phyloP scores from a whole-genome alignment of 2,329 filamentous ascomycete genomes.

The Xylariaceae sp. region DNA sequence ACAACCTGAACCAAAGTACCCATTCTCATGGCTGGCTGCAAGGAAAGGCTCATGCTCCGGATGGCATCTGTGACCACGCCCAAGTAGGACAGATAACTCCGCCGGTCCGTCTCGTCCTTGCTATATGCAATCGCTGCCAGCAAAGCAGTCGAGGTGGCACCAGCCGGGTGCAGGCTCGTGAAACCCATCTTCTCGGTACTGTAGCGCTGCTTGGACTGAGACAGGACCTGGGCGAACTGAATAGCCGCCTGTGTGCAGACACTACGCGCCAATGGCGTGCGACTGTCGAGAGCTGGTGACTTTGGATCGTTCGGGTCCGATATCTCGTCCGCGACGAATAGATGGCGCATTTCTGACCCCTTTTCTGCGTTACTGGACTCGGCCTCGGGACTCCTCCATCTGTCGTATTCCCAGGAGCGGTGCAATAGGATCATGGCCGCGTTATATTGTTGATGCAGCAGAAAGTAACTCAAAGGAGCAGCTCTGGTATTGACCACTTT shows the following conservation, averaged over 20 bases:
- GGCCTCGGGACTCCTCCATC: neutral
- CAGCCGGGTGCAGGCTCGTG: conserved; percentile 12
- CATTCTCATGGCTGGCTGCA: conserved; percentile 13
- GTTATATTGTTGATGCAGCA: conserved; percentile 17
- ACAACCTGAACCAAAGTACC: conserved; percentile 7
- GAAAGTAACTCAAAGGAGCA: conserved; percentile 14
- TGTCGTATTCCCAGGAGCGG: conserved; percentile 4
- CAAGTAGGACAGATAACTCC: conserved; percentile 9
- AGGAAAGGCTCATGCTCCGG: conserved; percentile 13
- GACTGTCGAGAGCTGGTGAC: neutral
- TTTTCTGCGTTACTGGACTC: neutral
- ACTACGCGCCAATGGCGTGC: neutral
- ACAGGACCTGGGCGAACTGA: conserved; percentile 10
- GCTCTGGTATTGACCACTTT: conserved; percentile 9
- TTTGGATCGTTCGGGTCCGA: neutral
- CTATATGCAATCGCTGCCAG: conserved; percentile 10
- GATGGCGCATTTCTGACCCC: neutral
- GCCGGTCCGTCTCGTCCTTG: conserved; percentile 10
- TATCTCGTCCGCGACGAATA: neutral
- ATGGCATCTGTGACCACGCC: conserved; percentile 10
- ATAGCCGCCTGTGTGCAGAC: conserved; percentile 13
- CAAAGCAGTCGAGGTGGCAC: conserved; percentile 11
- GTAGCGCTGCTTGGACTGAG: conserved; percentile 11
- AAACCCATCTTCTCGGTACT: conserved; percentile 12
- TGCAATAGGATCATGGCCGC: conserved; percentile 11